Conservation (phyloP, 2,329 filamentous ascomycete genomes). For the Fusarium sp. region DNA sequence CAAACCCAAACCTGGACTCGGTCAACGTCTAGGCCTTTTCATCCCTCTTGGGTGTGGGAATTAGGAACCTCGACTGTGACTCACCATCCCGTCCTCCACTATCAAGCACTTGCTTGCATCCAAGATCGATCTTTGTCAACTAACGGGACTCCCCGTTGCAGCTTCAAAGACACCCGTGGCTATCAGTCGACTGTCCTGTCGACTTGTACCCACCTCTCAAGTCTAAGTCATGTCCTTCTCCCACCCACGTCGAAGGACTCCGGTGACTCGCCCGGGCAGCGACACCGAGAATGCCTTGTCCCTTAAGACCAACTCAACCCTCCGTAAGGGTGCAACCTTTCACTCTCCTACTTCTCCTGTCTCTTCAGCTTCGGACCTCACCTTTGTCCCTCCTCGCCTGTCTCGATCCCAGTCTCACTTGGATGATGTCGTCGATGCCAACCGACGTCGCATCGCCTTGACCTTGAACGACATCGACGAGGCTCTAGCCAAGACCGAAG, state of each 20-base stretch:
- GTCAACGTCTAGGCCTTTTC: conserved; percentile 40
- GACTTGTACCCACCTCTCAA: conserved; percentile 45
- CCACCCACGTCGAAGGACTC: conserved; percentile 62
- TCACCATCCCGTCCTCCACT: conserved; percentile 47
- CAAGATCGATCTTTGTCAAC: conserved; percentile 43
- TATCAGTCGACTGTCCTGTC: conserved; percentile 44
- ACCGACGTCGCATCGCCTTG: conserved; percentile 75
- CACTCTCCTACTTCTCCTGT: conserved; percentile 64
- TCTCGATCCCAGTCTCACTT: conserved; percentile 77
- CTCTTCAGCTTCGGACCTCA: conserved; percentile 52
- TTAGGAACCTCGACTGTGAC: conserved; percentile 50
- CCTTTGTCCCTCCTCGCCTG: conserved; percentile 66
- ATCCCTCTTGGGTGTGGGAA: conserved; percentile 41
- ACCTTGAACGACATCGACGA: conserved; percentile 75
- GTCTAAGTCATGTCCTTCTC: conserved; percentile 62
- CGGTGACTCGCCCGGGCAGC: conserved; percentile 55
- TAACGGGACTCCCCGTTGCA: conserved; percentile 47
- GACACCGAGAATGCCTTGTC: conserved; percentile 49
- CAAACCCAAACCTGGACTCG: conserved; percentile 34
- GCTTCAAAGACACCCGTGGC: conserved; percentile 50
- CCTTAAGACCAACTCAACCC: conserved; percentile 56
- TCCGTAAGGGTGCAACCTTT: conserved; percentile 79
- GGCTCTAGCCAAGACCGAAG: conserved; percentile 63
- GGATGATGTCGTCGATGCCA: conserved; percentile 78
- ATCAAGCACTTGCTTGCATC: conserved; percentile 42